Evolutionary conservation across 805 yeast species (phyloP), one percentile per base, ranked within the genome.

Genomic region (Scheffersomyces lignosus): DNA sequence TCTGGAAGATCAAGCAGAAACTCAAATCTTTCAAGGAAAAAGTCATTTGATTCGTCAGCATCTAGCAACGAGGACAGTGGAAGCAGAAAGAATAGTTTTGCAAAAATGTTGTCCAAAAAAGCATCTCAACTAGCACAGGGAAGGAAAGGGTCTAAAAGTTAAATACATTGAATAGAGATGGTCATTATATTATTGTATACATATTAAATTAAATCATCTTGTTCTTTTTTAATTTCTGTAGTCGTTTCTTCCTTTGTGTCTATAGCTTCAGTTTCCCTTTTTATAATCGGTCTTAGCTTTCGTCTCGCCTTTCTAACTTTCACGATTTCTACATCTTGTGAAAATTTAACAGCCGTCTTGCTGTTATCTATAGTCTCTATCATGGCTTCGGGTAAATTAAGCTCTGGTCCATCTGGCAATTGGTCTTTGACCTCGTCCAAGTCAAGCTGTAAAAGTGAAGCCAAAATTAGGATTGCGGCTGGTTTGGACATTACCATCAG

Each of bases 401-500:
- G 74, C 46, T 85, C 95, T 0, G 95, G 93, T 0, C 93, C 93
- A 53, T 77, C 77, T 1, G 74, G 73, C 4, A 85, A 71, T 15
- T 66, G 64, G 18, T 72, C 67, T 15, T 39, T 39, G 15, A 69
- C 36, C 38, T 70, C 53, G 15, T 77, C 74, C 8, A 81, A 40
- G 17, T 67, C 68, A 18, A 70, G 62, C 0, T 87, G 90, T 18
- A 82, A 52, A 4, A 93, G 67, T 12, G 69, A 53, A 12, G 82
- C 80, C 12, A 90, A 50, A 5, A 91, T 78, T 2, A 91, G 70
- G 10, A 76, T 62, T 0, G 96, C 88, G 0, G 93, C 98, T 9
- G 85, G 83, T 51, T 91, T 93, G 0, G 97, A 88, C 44, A 91
- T 64, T 5, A 93, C 98, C 36, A 83, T 64, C 52, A 83, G 80